These are phyloP conservation scores for Apophysomyces variabilis DNA, from an alignment of 371 early-diverging fungal species.

Conservation along the genomic window DNA sequence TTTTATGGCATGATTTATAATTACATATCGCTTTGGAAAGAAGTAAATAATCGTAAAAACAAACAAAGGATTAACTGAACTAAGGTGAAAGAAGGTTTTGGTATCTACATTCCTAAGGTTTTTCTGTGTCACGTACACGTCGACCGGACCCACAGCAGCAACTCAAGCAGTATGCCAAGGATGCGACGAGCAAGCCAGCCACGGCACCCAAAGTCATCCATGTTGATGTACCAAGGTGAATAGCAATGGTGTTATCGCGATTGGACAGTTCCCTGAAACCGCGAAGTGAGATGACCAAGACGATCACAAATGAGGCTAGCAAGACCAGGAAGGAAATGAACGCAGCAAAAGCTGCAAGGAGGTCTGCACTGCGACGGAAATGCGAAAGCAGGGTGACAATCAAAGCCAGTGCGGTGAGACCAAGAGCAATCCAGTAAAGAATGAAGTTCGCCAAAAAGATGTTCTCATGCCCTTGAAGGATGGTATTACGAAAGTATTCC, in stretches of 20 bases:
- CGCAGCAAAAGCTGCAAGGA: constrained; percentile 26
- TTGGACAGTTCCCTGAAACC: constrained; percentile 12
- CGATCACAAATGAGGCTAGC: constrained; percentile 20
- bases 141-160: constrained; percentile 30
- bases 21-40: no score
- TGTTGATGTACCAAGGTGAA: constrained; percentile 19
- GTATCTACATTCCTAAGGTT: background rate
- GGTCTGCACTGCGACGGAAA: constrained; percentile 37
- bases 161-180: constrained; percentile 29
- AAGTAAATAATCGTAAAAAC: no score
- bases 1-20: no score
- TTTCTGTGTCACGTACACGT: constrained; percentile 17
- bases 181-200: constrained; percentile 26
- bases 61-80: no score
- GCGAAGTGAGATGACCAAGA: constrained; percentile 12
- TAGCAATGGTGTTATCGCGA: constrained; percentile 15
- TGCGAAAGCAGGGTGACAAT: constrained; percentile 39
- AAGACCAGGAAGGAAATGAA: constrained; percentile 25
- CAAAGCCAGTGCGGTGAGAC: constrained; percentile 42
- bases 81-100: no score
- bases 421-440: constrained; percentile 48
- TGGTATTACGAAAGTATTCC: constrained; percentile 5
- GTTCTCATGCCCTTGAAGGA: constrained; percentile 15
- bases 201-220: constrained; percentile 25
- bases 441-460: constrained; percentile 45